Conservation (phyloP, 176 grass and related monocot genomes). For the Cymbopogon citratus region DNA sequence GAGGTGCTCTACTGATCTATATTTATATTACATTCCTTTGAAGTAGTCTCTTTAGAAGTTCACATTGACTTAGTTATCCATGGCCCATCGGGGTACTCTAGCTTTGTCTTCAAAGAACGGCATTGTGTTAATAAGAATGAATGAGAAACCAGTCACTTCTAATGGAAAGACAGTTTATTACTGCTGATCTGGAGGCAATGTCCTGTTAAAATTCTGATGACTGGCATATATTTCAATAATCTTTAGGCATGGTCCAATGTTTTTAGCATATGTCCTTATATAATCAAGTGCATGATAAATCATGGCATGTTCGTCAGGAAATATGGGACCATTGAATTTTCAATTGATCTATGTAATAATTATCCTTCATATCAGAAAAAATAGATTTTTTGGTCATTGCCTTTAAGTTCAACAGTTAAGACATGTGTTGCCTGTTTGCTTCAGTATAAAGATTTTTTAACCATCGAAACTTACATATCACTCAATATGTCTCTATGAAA, state of each 20-base stretch:
- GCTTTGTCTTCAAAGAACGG: background rate
- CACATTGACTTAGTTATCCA: background rate
- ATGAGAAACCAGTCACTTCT: background rate
- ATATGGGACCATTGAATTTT: background rate
- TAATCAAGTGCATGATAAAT: background rate
- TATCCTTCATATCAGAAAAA: background rate
- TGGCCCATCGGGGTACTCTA: background rate
- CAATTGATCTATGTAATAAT: background rate
- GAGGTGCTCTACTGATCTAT: conserved; percentile 39
- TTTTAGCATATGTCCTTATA: background rate
- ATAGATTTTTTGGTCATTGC: background rate
- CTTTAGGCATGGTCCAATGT: background rate
- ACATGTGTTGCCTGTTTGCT: background rate
- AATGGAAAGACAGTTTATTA: background rate
- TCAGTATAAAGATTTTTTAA: background rate
- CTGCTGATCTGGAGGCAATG: background rate
- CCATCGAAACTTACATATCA: background rate
- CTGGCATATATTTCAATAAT: background rate
- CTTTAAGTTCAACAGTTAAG: background rate
- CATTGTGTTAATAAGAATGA: background rate
- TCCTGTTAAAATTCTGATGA: background rate
- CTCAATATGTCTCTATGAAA: background rate
- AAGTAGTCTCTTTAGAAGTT: background rate
- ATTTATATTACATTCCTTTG: background rate
- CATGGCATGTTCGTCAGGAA: background rate